phyloP scores from a whole-genome alignment of 2,329 filamentous ascomycete species.

The Sclerotinia subarctica region DNA sequence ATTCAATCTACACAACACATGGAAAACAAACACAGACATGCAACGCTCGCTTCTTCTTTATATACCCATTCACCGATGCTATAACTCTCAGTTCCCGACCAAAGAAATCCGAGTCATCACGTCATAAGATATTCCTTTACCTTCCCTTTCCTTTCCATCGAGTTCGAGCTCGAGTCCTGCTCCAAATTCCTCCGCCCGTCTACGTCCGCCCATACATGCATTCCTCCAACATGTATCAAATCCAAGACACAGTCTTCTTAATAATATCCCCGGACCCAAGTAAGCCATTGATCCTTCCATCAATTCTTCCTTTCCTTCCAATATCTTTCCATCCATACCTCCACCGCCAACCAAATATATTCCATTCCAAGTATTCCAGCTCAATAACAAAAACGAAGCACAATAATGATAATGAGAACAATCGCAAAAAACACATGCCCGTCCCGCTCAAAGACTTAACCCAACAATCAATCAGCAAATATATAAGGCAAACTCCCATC shows the following conservation, averaged over 20 bases:
- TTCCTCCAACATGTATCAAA: not conserved
- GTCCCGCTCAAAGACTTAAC: not conserved
- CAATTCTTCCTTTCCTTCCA: not conserved
- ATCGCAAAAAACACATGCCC: not conserved
- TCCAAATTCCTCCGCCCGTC: not conserved
- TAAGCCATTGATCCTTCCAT: not conserved
- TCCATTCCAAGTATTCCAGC: conserved; percentile 8
- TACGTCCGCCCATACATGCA: not conserved
- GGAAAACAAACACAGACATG: not conserved
- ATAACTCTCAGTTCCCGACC: conserved; percentile 11
- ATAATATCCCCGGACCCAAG: not conserved
- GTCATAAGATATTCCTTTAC: not conserved
- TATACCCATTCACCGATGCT: conserved; percentile 5
- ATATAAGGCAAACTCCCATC: conserved; percentile 12
- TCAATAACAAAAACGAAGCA: not conserved
- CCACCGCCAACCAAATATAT: conserved; percentile 5
- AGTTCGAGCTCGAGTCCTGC: not conserved
- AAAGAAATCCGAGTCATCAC: conserved; percentile 11
- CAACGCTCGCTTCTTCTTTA: conserved; percentile 2
- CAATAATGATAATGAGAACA: conserved; percentile 10
- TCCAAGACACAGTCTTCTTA: conserved; percentile 3
- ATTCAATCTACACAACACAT: not conserved
- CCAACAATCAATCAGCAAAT: conserved; percentile 6
- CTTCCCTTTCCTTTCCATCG: not conserved
- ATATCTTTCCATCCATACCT: conserved; percentile 7